These are phyloP conservation scores for Botryosphaeria agaves DNA, from an alignment of 2,329 filamentous ascomycete genomes.

Conservation along the genomic window DNA sequence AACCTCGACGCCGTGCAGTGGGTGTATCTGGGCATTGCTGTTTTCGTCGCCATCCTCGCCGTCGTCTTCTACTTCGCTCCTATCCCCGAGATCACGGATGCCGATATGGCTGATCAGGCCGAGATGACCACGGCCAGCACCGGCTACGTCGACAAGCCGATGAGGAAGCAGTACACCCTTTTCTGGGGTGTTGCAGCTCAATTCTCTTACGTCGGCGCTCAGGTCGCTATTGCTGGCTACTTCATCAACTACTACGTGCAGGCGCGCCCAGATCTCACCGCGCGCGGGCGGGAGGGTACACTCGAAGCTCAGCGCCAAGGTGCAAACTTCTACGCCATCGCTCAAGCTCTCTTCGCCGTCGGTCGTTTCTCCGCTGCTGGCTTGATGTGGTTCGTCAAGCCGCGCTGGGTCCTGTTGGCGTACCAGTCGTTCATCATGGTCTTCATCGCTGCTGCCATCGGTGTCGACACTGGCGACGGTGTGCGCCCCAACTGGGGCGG, in stretches of 20 bases:
- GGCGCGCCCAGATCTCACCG: conserved; percentile 13
- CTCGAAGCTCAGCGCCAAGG: conserved; percentile 19
- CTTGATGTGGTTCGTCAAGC: conserved; percentile 49
- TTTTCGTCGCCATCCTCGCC: conserved; percentile 52
- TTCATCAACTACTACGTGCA: conserved; percentile 50
- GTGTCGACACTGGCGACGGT: not conserved
- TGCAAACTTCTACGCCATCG: conserved; percentile 55
- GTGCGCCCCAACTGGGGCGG: conserved; percentile 2
- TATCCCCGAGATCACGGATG: conserved; percentile 56
- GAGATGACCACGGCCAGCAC: conserved; percentile 11
- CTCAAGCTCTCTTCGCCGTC: conserved; percentile 54
- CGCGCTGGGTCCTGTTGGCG: conserved; percentile 52
- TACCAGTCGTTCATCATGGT: conserved; percentile 49
- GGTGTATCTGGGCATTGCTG: conserved; percentile 65
- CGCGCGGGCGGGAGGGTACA: not conserved
- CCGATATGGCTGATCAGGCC: conserved; percentile 47
- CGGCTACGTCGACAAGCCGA: conserved; percentile 21
- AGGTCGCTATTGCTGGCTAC: conserved; percentile 42
- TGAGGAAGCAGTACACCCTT: conserved; percentile 47
- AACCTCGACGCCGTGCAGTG: conserved; percentile 55
- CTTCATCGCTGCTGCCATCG: conserved; percentile 29
- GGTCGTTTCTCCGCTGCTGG: conserved; percentile 52
- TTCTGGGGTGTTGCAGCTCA: conserved; percentile 63
- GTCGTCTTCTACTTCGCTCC: conserved; percentile 47
- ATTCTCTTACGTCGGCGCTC: conserved; percentile 66